phyloP scores from a whole-genome alignment of 2,329 filamentous ascomycete species.

The Corynespora cassiicola region DNA sequence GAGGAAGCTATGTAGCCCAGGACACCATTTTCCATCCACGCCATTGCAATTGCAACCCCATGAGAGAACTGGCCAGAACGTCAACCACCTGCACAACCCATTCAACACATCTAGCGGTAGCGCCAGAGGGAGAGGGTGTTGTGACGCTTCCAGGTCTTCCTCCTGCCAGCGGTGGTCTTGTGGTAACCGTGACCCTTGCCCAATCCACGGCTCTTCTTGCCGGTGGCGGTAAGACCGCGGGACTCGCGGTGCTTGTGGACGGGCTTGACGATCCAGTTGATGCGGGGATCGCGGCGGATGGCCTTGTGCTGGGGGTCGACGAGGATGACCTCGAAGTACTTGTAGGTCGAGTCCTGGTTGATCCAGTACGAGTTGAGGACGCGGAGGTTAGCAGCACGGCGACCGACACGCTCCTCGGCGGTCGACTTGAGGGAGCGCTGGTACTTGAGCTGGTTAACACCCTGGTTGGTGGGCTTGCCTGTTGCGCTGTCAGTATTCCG shows the following conservation, averaged over 20 bases:
- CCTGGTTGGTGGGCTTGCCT: conserved; percentile 99
- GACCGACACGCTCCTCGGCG: conserved; percentile 99
- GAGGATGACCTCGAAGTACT: conserved; percentile 99
- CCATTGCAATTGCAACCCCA: conserved; percentile 41
- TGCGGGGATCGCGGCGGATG: conserved; percentile 97
- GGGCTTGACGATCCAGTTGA: conserved; percentile 99
- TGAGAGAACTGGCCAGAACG: conserved; percentile 37
- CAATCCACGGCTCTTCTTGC: conserved; percentile 99
- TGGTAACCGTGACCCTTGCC: conserved; percentile 99
- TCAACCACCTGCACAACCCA: conserved; percentile 33
- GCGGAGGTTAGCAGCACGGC: conserved; percentile 97
- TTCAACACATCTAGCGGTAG: conserved; percentile 74
- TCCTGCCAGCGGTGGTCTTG: conserved; percentile 95
- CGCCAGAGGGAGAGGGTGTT: conserved; percentile 99
- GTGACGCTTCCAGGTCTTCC: conserved; percentile 99
- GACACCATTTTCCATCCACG: conserved; percentile 42
- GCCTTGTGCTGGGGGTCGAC: conserved; percentile 99
- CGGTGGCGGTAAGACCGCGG: conserved; percentile 95
- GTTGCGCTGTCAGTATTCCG: conserved; percentile 37
- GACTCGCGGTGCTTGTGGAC: conserved; percentile 99
- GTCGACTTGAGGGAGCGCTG: conserved; percentile 98
- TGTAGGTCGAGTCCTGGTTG: conserved; percentile 99
- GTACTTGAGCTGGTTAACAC: conserved; percentile 99
- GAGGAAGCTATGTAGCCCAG: conserved; percentile 39
- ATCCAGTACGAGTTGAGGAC: conserved; percentile 99